Conservation (phyloP, 1,284 basidiomycete genomes). For the Exobasidium cylindrosporum region DNA sequence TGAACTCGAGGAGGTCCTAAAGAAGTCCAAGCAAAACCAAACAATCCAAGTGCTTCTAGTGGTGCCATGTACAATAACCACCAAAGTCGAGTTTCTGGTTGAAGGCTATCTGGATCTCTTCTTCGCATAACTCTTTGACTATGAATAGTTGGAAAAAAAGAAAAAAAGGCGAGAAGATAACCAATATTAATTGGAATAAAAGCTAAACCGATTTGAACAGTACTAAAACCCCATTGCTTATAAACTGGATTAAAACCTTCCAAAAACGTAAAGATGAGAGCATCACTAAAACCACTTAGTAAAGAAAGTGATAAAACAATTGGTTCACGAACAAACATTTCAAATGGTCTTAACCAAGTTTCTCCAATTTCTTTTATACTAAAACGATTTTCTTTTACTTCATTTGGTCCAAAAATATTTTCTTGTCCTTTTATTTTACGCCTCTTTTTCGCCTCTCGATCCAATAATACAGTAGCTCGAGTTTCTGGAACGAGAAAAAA, state of each 20-base stretch:
- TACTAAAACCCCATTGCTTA: constrained; percentile 56
- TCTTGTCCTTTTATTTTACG: constrained; percentile 25
- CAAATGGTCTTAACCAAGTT: constrained; percentile 56
- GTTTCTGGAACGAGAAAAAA: constrained; percentile 58
- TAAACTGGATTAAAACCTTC: constrained; percentile 57
- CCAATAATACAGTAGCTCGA: constrained; percentile 55
- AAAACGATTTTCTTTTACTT: constrained; percentile 54
- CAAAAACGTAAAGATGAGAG: constrained; percentile 58
- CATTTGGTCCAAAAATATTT: constrained; percentile 57
- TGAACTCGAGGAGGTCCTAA: constrained; percentile 54
- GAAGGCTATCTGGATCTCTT: constrained; percentile 39
- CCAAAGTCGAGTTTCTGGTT: constrained; percentile 56
- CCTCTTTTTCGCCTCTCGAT: constrained; percentile 55
- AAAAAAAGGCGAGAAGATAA: constrained; percentile 55
- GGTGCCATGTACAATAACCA: constrained; percentile 55
- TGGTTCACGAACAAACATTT: constrained; percentile 56
- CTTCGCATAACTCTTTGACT: constrained; percentile 42
- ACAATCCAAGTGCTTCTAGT: constrained; percentile 56
- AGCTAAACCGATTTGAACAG: constrained; percentile 50
- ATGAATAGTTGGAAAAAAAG: constrained; percentile 54
- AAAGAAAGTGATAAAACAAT: constrained; percentile 58
- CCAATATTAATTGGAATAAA: constrained; percentile 57
- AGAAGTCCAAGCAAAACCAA: constrained; percentile 58
- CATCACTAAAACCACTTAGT: constrained; percentile 57
- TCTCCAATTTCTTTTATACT: constrained; percentile 52